Conservation (phyloP, 371 early-diverging fungal genomes). For the Syncephalastrum monosporum region DNA sequence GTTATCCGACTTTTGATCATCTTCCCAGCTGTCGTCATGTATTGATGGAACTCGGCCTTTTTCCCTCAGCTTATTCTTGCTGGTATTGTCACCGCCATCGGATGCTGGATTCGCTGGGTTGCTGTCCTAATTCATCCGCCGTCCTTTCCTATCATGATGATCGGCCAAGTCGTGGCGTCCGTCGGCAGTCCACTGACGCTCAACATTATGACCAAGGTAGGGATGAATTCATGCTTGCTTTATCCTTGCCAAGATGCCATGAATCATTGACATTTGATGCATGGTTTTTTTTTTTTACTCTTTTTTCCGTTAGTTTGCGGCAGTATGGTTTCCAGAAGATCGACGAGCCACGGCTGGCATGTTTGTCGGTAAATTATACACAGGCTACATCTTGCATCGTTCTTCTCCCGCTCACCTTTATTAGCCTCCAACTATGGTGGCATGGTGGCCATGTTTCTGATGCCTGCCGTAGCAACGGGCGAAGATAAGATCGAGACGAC, state of each 20-base stretch:
- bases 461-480: constrained; percentile 28
- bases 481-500: constrained; percentile 26
- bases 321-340: constrained; percentile 34
- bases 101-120: constrained; percentile 61
- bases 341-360: constrained; percentile 33
- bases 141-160: constrained; percentile 47
- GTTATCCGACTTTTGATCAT: constrained; percentile 1
- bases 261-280: not conserved
- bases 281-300: not conserved
- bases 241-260: not conserved
- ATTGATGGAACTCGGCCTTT: not conserved
- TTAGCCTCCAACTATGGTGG: constrained; percentile 36
- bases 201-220: constrained; percentile 56
- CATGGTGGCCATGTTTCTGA: constrained; percentile 34
- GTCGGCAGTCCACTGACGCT: constrained; percentile 62
- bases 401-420: not conserved
- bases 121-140: constrained; percentile 42
- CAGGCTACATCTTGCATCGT: not conserved
- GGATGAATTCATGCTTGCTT: not conserved
- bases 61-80: constrained; percentile 42
- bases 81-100: constrained; percentile 43
- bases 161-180: constrained; percentile 63
- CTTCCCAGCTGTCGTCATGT: not conserved
- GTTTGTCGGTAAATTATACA: constrained; percentile 26
- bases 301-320: constrained; percentile 16